Conservation (phyloP, 2,329 filamentous ascomycete species). For the Hypoxylon sp. region DNA sequence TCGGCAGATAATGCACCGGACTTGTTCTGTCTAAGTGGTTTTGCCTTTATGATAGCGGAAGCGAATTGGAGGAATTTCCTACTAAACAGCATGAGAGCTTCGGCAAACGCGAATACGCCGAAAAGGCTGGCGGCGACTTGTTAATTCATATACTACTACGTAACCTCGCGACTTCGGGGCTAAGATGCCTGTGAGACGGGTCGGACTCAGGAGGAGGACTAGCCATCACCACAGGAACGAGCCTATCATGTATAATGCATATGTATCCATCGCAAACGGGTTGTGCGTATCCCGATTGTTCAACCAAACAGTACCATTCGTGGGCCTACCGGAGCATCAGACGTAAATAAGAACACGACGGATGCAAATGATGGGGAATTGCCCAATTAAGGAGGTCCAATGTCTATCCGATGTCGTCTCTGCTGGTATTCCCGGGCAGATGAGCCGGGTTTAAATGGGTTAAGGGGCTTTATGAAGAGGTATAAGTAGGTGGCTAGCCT, state of each 20-base stretch:
- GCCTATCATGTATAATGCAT: constrained; percentile 13
- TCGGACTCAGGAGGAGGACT: constrained; percentile 20
- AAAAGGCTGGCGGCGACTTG: neutral
- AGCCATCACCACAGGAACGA: constrained; percentile 8
- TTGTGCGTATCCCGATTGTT: constrained; percentile 3
- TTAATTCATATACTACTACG: constrained; percentile 13
- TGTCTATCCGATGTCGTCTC: constrained; percentile 17
- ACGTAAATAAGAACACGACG: constrained; percentile 1
- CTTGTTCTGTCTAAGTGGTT: neutral
- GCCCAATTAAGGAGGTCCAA: constrained; percentile 28
- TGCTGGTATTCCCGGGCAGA: constrained; percentile 1
- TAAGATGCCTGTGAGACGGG: neutral
- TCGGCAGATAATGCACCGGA: neutral
- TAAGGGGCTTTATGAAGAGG: neutral
- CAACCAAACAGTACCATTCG: constrained; percentile 11
- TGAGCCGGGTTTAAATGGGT: constrained; percentile 24
- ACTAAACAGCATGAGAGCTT: neutral
- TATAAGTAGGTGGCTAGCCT: constrained; percentile 8
- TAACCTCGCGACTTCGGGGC: constrained; percentile 22
- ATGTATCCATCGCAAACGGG: constrained; percentile 8
- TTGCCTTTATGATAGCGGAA: neutral
- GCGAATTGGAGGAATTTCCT: neutral
- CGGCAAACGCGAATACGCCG: neutral
- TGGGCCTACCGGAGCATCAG: constrained; percentile 11
- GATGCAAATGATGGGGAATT: constrained; percentile 17